Evolutionary conservation across 225 moss, liverwort and hornwort genomes (phyloP), one percentile per base, ranked within the genome.

Genomic region (Polytrichum formosum): DNA sequence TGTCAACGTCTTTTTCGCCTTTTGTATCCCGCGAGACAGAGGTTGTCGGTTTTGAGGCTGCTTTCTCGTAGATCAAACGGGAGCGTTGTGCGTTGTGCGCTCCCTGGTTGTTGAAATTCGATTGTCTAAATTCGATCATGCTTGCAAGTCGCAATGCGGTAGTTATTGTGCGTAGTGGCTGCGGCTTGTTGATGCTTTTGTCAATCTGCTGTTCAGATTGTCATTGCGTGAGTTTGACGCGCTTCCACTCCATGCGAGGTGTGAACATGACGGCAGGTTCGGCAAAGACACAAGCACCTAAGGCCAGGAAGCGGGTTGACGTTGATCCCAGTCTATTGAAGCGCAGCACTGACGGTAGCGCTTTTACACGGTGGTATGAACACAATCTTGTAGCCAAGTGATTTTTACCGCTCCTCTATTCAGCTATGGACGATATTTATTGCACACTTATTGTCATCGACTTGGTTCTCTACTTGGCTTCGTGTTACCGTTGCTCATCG

Each of bases 301-400:
- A 71, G 30, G 61, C 68, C 56, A 56, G 74, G 55, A 75, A 75
- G 74, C 29, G 74, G 58, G 68, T 75, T 22, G 74, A 75, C 61
- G 74, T 68, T 26, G 74, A 75, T 53, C 74, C 74, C 23, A 67
- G 74, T 18, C 26, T 60, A 4, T 59, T 75, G 68, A 75, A 75
- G 74, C 74, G 74, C 22, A 68, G 67, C 55, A 66, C 60, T 6
- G 68, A 46, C 61, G 74, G 74, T 31, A 75, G 74, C 18, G 74
- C 74, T 1, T 75, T 75, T 17, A 21, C 26, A 23, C 74, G 67
- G 21, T 75, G 74, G 74, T 75, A 67, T 21, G 19, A 46, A 46
- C 46, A 8, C 26, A 46, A 2, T 2, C 46, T 46, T 16, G 4
- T 46, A 13, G 46, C 16, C 13, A 46, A 46, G 46, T 46, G 46